Conservation (phyloP, 331 rosid species). For the Ulmus americana region DNA sequence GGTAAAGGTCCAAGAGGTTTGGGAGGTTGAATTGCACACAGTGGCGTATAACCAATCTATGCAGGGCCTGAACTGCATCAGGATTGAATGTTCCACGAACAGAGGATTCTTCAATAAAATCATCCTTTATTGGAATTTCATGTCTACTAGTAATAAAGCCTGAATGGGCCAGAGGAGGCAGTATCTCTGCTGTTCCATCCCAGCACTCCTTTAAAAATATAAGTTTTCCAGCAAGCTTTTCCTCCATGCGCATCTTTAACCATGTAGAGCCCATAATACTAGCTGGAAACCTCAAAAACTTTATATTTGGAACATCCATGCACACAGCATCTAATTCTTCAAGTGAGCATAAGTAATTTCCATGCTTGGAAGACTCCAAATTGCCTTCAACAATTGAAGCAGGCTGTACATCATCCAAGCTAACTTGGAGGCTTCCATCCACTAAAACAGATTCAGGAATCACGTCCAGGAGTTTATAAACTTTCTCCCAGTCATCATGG, state of each 20-base stretch:
- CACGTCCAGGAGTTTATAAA: constrained; percentile 58
- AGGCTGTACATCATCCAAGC: constrained; percentile 63
- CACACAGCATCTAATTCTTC: constrained; percentile 80
- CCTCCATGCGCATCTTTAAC: constrained; percentile 71
- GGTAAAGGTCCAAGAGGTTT: constrained; percentile 81
- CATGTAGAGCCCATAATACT: constrained; percentile 54
- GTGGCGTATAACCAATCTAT: constrained; percentile 59
- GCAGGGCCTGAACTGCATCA: constrained; percentile 56
- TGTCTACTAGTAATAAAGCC: constrained; percentile 53
- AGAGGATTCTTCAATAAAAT: constrained; percentile 33
- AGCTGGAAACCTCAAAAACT: constrained; percentile 54
- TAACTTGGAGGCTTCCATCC: constrained; percentile 74
- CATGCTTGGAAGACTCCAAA: constrained; percentile 49
- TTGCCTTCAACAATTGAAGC: constrained; percentile 42
- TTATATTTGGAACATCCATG: constrained; percentile 59
- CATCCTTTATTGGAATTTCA: constrained; percentile 33
- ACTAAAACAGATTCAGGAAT: constrained; percentile 53
- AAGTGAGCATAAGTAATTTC: constrained; percentile 54
- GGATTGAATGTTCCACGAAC: constrained; percentile 22
- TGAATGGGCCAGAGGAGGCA: constrained; percentile 66
- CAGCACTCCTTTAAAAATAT: constrained; percentile 80
- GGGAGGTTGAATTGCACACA: constrained; percentile 71
- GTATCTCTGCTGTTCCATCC: constrained; percentile 73
- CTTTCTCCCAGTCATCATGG: constrained; percentile 72
- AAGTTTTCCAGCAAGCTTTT: constrained; percentile 65